Conservation (phyloP, 179 eudicot genomes). For the Carnegiea gigantea region DNA sequence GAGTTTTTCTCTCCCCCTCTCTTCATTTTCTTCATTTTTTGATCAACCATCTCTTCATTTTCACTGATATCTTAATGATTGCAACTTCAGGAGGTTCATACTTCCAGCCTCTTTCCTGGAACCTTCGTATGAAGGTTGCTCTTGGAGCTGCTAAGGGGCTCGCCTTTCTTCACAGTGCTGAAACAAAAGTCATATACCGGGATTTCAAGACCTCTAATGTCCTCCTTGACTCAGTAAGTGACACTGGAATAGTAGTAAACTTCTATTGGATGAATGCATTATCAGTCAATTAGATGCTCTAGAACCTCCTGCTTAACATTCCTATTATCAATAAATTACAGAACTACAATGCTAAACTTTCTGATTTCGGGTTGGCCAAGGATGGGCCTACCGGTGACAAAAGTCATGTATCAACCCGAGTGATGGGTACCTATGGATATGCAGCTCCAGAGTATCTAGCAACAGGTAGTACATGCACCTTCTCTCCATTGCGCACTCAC, state of each 20-base stretch:
- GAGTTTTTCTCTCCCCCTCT: background rate
- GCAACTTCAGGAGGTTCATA: slow-evolving; percentile 67
- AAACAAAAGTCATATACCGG: slow-evolving; percentile 77
- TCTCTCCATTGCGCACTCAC: slow-evolving; percentile 8
- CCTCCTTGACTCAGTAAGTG: slow-evolving; percentile 72
- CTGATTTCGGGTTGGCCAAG: slow-evolving; percentile 46
- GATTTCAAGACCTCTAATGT: slow-evolving; percentile 92
- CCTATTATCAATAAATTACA: slow-evolving; percentile 6
- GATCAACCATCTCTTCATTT: background rate
- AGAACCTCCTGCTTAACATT: background rate
- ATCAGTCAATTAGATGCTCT: background rate
- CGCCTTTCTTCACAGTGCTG: slow-evolving; percentile 80
- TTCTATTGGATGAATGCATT: background rate
- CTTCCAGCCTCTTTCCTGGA: slow-evolving; percentile 85
- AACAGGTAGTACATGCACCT: slow-evolving; percentile 36
- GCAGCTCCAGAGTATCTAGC: slow-evolving; percentile 53
- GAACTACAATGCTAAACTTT: slow-evolving; percentile 44
- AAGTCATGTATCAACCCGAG: slow-evolving; percentile 45
- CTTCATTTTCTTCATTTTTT: no score
- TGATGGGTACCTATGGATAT: slow-evolving; percentile 48
- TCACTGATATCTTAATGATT: slow-evolving; percentile 1
- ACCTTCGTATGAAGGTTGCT: slow-evolving; percentile 69
- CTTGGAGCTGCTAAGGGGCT: slow-evolving; percentile 59
- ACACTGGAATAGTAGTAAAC: background rate
- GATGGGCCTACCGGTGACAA: slow-evolving; percentile 48